Base-by-base conservation (phyloP, 177 flowering plant species). In the Tripterygium wilfordii region DNA sequence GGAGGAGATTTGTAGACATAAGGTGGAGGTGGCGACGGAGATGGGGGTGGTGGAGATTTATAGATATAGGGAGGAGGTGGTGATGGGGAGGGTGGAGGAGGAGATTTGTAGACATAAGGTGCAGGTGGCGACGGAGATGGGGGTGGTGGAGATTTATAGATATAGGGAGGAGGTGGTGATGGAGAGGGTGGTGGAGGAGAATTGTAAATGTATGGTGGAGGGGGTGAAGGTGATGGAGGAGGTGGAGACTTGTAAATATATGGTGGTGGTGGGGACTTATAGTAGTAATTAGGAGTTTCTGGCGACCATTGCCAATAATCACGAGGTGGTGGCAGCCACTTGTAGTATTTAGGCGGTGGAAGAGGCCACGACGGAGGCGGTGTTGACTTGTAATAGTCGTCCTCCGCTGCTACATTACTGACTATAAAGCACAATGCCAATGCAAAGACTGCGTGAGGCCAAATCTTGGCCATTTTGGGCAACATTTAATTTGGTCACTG, bases 381-480 rank as follows among this genome's bases (percentile, higher is more conserved):
- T 17, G 42, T 19, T 0, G 26, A 47, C 12, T 24, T 14, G 2
- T 51, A 40, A 15, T 8, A 2, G 10, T 26, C 3, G 15, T 38
- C 28, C 12, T 35, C 33, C 1, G 52, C 60, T 10, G 25, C 40
- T 17, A 47, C 60, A 23, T 22, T 31, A 24, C 18, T 39, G 7
- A 40, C 46, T 29, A 40, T 6, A 20, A 47, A 31, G 60, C 40
- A 38, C 1, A 54, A 20, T n/a, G 46, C 60, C 60, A 56, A 20
- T 29, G 47, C 52, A 31, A 16, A 39, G 1, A 32, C 31, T n/a
- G 48, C 32, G 14, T 13, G 46, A 14, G 46, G 46, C 47, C 46
- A 56, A 48, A 47, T 12, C 17, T 39, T 47, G 47, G 46, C 60
- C 60, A 56, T 54, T 28, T 44, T 31, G 12, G 41, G 31, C 4